Evolutionary conservation across 1,284 basidiomycete genomes (phyloP).

Genomic region (Veloboletus limbatus): DNA sequence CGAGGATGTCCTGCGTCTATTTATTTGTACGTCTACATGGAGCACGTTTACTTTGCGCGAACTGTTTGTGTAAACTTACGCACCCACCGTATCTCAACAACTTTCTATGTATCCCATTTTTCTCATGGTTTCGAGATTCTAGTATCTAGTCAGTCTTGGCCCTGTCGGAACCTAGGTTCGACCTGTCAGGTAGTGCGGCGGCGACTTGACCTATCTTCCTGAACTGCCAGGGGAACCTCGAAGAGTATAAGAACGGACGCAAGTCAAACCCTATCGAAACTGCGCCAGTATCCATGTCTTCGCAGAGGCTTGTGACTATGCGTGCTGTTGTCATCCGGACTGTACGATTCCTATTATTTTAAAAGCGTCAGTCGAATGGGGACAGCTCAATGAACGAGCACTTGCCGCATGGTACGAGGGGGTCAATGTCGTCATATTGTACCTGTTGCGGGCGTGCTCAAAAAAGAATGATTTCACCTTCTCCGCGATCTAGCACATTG

Average conservation of each 20-base stretch:
- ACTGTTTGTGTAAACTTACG: constrained; percentile 9
- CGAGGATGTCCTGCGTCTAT: not conserved
- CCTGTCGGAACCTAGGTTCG: constrained; percentile 37
- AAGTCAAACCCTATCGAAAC: constrained; percentile 79
- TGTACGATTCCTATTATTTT: constrained; percentile 80
- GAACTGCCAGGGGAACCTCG: constrained; percentile 95
- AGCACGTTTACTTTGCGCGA: not conserved
- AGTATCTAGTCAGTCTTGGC: constrained; percentile 42
- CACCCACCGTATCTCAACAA: constrained; percentile 17
- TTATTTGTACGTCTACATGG: constrained; percentile 9
- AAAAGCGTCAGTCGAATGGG: not conserved
- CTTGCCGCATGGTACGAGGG: constrained; percentile 93
- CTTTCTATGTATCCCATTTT: constrained; percentile 3
- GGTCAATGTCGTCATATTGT: constrained; percentile 99
- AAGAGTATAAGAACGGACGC: constrained; percentile 94
- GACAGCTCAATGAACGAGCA: constrained; percentile 8
- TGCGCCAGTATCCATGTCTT: constrained; percentile 3
- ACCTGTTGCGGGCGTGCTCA: constrained; percentile 93
- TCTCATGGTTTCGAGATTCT: constrained; percentile 32
- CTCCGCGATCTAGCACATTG: constrained; percentile 84
- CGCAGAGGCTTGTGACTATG: constrained; percentile 2
- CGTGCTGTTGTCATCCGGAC: constrained; percentile 94
- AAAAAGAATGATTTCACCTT: constrained; percentile 99
- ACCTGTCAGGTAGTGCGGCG: constrained; percentile 69
- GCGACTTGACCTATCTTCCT: constrained; percentile 88